Conservation (phyloP, 1,284 basidiomycete genomes). For the Cryptococcus sp. region DNA sequence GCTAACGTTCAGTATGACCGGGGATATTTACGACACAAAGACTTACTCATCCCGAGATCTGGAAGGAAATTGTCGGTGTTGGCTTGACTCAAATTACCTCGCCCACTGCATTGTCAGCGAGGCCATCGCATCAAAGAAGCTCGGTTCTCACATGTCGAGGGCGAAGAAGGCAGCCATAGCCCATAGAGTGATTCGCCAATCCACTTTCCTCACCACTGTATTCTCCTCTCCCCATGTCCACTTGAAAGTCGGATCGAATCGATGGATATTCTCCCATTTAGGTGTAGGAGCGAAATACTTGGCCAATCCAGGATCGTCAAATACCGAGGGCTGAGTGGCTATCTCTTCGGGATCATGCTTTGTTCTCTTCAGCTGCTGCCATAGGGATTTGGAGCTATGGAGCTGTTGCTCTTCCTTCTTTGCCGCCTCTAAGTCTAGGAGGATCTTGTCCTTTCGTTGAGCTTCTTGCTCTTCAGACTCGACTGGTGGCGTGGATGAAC, state of each 20-base stretch:
- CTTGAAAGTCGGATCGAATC: constrained; percentile 60
- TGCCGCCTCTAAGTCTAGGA: neutral
- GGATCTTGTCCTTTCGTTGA: neutral
- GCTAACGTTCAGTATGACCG: neutral
- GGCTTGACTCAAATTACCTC: neutral
- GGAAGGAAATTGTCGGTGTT: constrained; percentile 43
- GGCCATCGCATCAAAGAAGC: neutral
- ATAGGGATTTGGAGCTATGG: neutral
- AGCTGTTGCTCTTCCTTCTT: neutral
- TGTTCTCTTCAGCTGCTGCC: neutral
- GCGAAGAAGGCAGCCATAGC: neutral
- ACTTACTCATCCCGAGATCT: constrained; percentile 38
- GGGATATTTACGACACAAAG: neutral
- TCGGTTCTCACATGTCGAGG: neutral
- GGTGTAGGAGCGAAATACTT: neutral
- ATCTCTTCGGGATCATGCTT: constrained; percentile 5
- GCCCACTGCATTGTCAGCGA: neutral
- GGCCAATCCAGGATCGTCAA: constrained; percentile 47
- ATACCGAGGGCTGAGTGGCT: constrained; percentile 55
- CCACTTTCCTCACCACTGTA: constrained; percentile 60
- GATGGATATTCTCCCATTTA: constrained; percentile 19
- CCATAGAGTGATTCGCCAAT: constrained; percentile 56
- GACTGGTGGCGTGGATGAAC: neutral
- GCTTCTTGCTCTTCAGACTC: neutral
- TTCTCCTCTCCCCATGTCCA: constrained; percentile 68